Evolutionary conservation across 352 stramenopile genomes (phyloP).

Genomic region (Globisporangium yorkense): DNA sequence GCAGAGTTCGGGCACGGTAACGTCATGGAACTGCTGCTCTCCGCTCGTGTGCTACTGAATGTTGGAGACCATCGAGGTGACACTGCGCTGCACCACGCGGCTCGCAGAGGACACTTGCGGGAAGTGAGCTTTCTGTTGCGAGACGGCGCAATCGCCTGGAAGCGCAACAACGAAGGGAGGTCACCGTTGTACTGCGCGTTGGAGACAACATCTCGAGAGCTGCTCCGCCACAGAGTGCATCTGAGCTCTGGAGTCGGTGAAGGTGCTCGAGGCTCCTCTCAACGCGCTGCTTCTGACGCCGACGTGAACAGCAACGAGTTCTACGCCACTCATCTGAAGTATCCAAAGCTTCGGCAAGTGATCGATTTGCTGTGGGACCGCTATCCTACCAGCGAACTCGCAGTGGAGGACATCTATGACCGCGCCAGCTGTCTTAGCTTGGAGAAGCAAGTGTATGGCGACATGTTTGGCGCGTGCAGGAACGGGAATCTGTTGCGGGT

Average conservation of each 20-base stretch:
- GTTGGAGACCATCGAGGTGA: constrained; percentile 33
- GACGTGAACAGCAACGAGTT: constrained; percentile 27
- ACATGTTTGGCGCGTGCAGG: constrained; percentile 44
- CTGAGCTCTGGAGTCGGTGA: not conserved
- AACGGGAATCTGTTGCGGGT: constrained; percentile 51
- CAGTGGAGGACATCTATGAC: constrained; percentile 22
- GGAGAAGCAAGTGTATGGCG: constrained; percentile 49
- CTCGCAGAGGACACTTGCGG: constrained; percentile 32
- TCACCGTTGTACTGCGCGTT: constrained; percentile 47
- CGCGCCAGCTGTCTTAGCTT: constrained; percentile 34
- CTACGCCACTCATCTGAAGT: constrained; percentile 25
- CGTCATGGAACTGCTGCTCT: constrained; percentile 46
- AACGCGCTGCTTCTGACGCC: not conserved
- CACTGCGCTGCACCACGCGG: constrained; percentile 54
- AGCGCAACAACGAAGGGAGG: constrained; percentile 42
- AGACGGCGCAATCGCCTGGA: constrained; percentile 30
- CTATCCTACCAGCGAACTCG: constrained; percentile 26
- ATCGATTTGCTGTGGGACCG: constrained; percentile 63
- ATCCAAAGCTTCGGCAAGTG: constrained; percentile 51
- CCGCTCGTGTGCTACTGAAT: constrained; percentile 37
- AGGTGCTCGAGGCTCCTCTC: not conserved
- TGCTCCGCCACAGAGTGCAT: not conserved
- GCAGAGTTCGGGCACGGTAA: constrained; percentile 47
- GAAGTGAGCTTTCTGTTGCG: constrained; percentile 49
- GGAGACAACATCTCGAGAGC: constrained; percentile 30